Base-by-base conservation (phyloP, 2,329 filamentous ascomycete genomes). In the Calonectria pauciramosa region DNA sequence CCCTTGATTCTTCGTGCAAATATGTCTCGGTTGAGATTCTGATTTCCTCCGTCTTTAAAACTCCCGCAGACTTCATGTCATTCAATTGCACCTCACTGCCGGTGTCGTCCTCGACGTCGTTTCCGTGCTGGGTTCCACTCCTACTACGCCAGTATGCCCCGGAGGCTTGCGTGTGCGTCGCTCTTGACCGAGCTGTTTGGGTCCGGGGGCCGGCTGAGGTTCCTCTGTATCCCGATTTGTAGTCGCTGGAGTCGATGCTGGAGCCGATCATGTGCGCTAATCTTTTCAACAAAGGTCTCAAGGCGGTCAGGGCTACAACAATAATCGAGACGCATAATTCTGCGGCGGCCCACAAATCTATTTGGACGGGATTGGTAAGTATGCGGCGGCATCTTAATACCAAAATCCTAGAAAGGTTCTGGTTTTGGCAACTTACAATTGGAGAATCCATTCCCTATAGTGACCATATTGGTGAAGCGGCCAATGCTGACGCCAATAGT, bases 401-500 rank as follows among this genome's bases (percentile, higher is more conserved):
- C n/a, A 4, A 13, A 16, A 16, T 2, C 18, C 4, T 10, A 1
- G 14, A 11, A 23, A 51, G 36, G 20, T 34, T 18, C 1, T 9
- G 36, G 20, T 34, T 18, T 1, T 5, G 4, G 13, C 11, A 11
- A 34, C 75, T 69, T 28, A 78, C 75, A 78, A 13, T 72, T 73
- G 11, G 74, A 70, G 30, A 74, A 71, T 16, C 54, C 56, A 23
- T 78, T 78, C 26, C 70, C 65, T 13, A 70, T 30, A 16, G 54
- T 59, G 23, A 52, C 44, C 75, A 76, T 76, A 10, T 78, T 80
- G 8, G 67, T 70, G 28, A 81, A 80, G 10, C 80, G 73, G 11
- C 74, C 79, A 11, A 80, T 64, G 26, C 77, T 80, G 16, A 78
- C 75, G 9, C 70, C 75, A 32, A 80, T 76, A 0, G 79, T 81